Percentiles rank a stretch among this genome's conserved stretches.
Conservation (phyloP, 371 early-diverging fungal genomes). For the Mortierella sp. region DNA sequence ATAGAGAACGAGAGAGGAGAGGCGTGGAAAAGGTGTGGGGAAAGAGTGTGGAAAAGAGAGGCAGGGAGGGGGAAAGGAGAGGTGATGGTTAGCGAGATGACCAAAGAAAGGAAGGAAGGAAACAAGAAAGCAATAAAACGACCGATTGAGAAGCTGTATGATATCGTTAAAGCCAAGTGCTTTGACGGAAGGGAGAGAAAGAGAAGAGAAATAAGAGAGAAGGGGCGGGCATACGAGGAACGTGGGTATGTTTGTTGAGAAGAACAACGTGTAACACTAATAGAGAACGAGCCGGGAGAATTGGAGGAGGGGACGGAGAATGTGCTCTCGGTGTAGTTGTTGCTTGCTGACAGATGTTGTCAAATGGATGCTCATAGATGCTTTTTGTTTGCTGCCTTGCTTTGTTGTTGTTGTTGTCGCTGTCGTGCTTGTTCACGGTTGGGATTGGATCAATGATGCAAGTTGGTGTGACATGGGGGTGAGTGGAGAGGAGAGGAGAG, state of each 20-base stretch:
- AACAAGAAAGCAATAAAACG: not conserved
- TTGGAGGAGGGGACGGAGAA: not conserved
- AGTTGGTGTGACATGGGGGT: not conserved
- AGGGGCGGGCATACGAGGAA: not conserved
- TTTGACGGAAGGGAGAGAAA: not conserved
- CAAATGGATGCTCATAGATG: not conserved
- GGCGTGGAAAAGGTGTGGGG: not conserved
- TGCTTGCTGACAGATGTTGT: not conserved
- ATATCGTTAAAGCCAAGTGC: not conserved
- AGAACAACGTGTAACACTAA: not conserved
- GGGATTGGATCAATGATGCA: not conserved
- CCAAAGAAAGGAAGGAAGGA: not conserved
- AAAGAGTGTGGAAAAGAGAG: not conserved
- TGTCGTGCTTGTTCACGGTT: not conserved
- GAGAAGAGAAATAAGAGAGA: not conserved
- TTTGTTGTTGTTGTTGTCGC: not conserved
- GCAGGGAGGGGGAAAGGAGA: no score
- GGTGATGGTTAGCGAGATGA: not conserved
- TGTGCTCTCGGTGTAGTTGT: conserved; percentile 6
- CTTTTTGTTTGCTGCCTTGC: no score
- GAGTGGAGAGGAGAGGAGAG: not conserved
- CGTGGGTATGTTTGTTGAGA: not conserved
- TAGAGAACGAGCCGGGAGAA: not conserved
- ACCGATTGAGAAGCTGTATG: not conserved
- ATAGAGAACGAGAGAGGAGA: not conserved